Conservation (phyloP, 2,329 filamentous ascomycete genomes). For the Scorias spongiosa region DNA sequence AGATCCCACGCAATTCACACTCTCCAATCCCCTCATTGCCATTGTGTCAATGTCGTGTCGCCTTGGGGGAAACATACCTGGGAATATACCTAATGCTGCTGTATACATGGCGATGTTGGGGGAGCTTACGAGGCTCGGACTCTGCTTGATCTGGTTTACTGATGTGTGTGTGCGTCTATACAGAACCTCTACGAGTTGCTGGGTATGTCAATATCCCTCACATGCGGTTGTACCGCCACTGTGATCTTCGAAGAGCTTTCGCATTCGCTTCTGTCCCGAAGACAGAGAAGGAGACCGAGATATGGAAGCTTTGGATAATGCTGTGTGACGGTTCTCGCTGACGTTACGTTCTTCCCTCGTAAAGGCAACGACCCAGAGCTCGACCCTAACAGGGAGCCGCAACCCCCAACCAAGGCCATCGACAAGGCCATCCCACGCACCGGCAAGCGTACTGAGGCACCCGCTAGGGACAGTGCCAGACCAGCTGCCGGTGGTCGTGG, state of each 20-base stretch:
- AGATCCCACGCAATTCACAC: not conserved
- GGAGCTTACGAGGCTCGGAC: too few species aligned
- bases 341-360: conserved; percentile 9
- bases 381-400: conserved; percentile 58
- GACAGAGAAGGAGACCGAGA: too few species aligned
- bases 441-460: conserved; percentile 75
- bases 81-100: too few species aligned
- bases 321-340: not conserved
- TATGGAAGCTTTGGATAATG: too few species aligned
- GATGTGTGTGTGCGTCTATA: conserved; percentile 16
- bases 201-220: conserved; percentile 44
- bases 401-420: conserved; percentile 72
- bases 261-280: too few species aligned
- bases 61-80: too few species aligned
- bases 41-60: too few species aligned
- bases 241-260: conserved; percentile 1
- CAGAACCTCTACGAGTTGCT: conserved; percentile 98
- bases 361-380: conserved; percentile 55
- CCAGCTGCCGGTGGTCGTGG: conserved; percentile 30
- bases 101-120: too few species aligned
- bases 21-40: too few species aligned
- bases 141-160: conserved; percentile 14
- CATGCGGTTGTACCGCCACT: not conserved
- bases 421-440: conserved; percentile 66
- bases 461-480: conserved; percentile 28